Percentiles rank a stretch among this genome's conserved stretches.
phyloP scores from a whole-genome alignment of 306 rosid species.

The Acmispon strigosus region DNA sequence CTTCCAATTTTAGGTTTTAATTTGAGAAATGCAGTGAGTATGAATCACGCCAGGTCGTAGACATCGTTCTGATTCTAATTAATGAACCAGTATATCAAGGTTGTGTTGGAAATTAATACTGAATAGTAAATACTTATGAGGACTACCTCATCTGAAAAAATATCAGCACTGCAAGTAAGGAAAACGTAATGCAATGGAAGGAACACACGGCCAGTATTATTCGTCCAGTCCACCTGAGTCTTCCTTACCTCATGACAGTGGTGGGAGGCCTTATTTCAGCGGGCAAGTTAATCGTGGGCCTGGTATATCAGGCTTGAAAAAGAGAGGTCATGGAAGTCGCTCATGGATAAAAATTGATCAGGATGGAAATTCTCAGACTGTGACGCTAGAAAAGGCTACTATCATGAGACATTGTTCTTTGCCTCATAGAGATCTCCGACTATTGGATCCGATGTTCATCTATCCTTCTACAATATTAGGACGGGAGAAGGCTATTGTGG shows the following conservation, averaged over 20 bases:
- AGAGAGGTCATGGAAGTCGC: slow-evolving; percentile 91
- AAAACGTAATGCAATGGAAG: slow-evolving; percentile 41
- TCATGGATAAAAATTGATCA: slow-evolving; percentile 84
- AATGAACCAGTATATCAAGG: background rate
- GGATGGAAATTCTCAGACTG: slow-evolving; percentile 50
- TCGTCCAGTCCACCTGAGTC: slow-evolving; percentile 29
- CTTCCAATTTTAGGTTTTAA: slow-evolving; percentile 11
- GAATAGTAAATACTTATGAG: background rate
- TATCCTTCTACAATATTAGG: slow-evolving; percentile 84
- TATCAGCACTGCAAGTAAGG: slow-evolving; percentile 10
- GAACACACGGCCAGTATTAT: slow-evolving; percentile 24
- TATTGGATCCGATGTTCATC: slow-evolving; percentile 88
- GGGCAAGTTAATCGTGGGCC: slow-evolving; percentile 38
- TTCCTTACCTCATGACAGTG: slow-evolving; percentile 15
- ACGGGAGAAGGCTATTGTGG: slow-evolving; percentile 90
- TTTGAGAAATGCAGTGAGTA: slow-evolving; percentile 2
- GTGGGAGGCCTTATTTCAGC: slow-evolving; percentile 20
- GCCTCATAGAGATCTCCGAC: slow-evolving; percentile 90
- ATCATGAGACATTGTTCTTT: slow-evolving; percentile 85
- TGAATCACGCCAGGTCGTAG: slow-evolving; percentile 6
- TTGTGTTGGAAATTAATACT: slow-evolving; percentile 14
- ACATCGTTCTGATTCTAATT: background rate
- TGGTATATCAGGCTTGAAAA: slow-evolving; percentile 52
- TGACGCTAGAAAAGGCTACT: slow-evolving; percentile 88
- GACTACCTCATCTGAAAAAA: slow-evolving; percentile 1